These are phyloP conservation scores for Trypanosoma mega DNA, from an alignment of 208 protist species.

Conservation along the genomic window DNA sequence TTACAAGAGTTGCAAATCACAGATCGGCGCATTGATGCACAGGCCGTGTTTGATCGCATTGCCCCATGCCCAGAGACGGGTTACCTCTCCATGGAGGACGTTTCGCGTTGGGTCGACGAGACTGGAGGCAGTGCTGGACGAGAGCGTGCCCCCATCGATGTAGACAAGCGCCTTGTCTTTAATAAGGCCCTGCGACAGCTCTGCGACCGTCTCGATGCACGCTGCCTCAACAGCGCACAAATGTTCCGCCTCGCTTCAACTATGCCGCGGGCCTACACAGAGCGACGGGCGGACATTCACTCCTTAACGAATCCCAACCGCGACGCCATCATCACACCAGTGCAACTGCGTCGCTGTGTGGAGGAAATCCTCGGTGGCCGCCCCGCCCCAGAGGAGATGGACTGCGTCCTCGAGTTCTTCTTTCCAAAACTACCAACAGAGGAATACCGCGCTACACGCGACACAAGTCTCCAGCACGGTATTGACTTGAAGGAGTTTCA, in stretches of 20 bases:
- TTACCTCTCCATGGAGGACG: constrained; percentile 69
- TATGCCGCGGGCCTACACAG: constrained; percentile 78
- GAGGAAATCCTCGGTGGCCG: constrained; percentile 73
- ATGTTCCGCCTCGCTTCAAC: constrained; percentile 90
- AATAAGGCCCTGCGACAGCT: constrained; percentile 58
- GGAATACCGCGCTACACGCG: constrained; percentile 53
- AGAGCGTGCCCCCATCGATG: constrained; percentile 21
- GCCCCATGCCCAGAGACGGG: constrained; percentile 38
- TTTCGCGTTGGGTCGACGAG: constrained; percentile 70
- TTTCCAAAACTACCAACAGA: constrained; percentile 69
- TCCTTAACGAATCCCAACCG: constrained; percentile 70
- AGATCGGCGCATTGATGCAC: constrained; percentile 46
- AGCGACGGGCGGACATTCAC: constrained; percentile 58
- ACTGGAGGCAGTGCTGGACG: neutral
- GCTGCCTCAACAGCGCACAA: constrained; percentile 66
- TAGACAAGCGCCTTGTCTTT: constrained; percentile 40
- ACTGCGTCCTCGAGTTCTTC: constrained; percentile 75
- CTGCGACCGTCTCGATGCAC: constrained; percentile 60
- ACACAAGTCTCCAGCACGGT: constrained; percentile 44
- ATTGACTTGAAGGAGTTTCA: constrained; percentile 77
- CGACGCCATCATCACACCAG: constrained; percentile 80
- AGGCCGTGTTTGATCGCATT: constrained; percentile 63
- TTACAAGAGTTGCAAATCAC: constrained; percentile 78
- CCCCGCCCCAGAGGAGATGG: constrained; percentile 64
- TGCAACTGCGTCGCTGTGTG: constrained; percentile 86